phyloP scores from a whole-genome alignment of 139 green algal genomes.

The Chlorella sp. region DNA sequence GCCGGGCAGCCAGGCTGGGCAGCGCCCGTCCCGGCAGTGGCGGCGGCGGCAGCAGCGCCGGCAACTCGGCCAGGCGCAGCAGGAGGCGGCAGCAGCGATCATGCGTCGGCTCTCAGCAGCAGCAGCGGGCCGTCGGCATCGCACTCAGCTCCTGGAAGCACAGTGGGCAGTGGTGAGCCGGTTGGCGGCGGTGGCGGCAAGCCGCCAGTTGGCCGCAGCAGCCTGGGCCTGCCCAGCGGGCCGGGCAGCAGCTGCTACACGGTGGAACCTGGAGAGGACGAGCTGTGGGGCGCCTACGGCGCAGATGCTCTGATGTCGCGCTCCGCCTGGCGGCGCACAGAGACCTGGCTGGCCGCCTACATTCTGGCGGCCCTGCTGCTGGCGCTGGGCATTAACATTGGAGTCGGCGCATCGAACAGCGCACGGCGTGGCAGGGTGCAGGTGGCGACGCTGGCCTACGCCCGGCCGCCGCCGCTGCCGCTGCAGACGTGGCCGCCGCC shows the following conservation, averaged over 20 bases:
- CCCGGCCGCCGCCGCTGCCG: background rate
- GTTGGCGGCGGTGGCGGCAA: background rate
- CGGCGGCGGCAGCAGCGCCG: too few relatives aligned
- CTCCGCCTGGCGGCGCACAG: background rate
- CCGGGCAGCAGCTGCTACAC: background rate
- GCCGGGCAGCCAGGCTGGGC: too few relatives aligned
- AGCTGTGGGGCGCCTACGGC: background rate
- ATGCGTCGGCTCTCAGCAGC: too few relatives aligned
- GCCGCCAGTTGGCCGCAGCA: background rate
- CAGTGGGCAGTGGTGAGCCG: background rate
- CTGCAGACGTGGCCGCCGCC: too few relatives aligned
- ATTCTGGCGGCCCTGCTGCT: background rate
- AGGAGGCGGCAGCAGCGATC: too few relatives aligned
- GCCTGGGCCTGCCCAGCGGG: background rate
- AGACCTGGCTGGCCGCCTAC: background rate
- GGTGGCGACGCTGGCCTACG: too few relatives aligned
- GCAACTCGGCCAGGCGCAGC: too few relatives aligned
- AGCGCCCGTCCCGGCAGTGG: too few relatives aligned
- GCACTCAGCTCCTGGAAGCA: background rate
- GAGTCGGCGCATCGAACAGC: background rate
- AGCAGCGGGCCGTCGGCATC: too few relatives aligned
- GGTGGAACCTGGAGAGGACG: background rate
- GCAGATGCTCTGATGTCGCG: background rate
- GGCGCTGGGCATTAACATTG: background rate
- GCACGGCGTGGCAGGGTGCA: background rate